Evolutionary conservation across 2,329 filamentous ascomycete genomes (phyloP).

Genomic region (Colletotrichum eleusines): DNA sequence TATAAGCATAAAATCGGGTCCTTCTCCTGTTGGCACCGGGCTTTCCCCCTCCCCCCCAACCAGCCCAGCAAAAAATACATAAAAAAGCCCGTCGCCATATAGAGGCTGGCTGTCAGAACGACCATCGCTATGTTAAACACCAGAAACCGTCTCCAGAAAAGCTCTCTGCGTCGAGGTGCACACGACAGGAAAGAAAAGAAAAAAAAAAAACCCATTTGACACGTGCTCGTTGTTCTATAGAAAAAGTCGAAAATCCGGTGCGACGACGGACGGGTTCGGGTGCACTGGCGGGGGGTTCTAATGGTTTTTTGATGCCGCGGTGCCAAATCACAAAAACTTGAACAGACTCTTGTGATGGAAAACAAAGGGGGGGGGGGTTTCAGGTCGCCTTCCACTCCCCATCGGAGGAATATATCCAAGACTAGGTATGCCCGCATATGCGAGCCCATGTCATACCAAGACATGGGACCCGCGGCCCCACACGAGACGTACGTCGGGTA

Average conservation of each 20-base stretch:
- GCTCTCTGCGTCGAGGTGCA: not conserved
- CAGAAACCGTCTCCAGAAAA: constrained; percentile 16
- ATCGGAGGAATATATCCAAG: too few relatives aligned
- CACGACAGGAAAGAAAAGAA: not conserved
- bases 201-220: not conserved
- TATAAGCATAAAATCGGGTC: not conserved
- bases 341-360: not conserved
- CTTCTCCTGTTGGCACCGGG: constrained; percentile 1
- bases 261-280: not conserved
- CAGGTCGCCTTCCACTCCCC: too few relatives aligned
- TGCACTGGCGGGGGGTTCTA: not conserved
- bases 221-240: constrained; percentile 16
- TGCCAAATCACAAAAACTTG: not conserved
- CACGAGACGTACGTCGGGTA: constrained; percentile 32
- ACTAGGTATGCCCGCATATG: constrained; percentile 7
- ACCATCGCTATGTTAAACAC: constrained; percentile 27
- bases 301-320: not conserved
- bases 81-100: not conserved
- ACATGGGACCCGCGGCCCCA: constrained; percentile 17
- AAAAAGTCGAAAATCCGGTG: not conserved
- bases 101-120: not conserved
- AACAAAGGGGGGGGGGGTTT: too few relatives aligned
- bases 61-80: too few relatives aligned
- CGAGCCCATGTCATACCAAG: constrained; percentile 15
- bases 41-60: too few relatives aligned